A percentile compares a stretch with the other conserved stretches of the same genome.
These are phyloP conservation scores for Lepraria neglecta DNA, from an alignment of 495 filamentous ascomycete genomes.

Conservation along the genomic window DNA sequence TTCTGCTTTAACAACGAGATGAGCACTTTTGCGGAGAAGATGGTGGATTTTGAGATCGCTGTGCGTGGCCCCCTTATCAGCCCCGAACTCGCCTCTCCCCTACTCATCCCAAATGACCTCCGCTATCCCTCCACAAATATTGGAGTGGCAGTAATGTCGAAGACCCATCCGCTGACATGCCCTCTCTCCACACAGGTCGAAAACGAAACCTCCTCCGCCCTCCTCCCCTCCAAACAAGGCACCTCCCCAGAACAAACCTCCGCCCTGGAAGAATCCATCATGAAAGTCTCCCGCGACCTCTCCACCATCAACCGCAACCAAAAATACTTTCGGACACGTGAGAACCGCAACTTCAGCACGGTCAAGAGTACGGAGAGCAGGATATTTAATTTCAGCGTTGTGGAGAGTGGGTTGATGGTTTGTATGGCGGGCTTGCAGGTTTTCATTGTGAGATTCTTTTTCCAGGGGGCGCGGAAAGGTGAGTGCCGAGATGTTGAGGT, in stretches of 20 bases:
- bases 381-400: slow-evolving; percentile 95
- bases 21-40: slow-evolving; percentile 95
- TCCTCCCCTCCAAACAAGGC: slow-evolving; percentile 85
- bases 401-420: slow-evolving; percentile 87
- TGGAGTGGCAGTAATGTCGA: background rate
- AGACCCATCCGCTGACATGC: background rate
- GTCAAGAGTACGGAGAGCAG: slow-evolving; percentile 90
- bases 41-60: slow-evolving; percentile 97
- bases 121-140: background rate
- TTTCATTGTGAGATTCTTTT: slow-evolving; percentile 97
- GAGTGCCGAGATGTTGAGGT: slow-evolving; percentile 26
- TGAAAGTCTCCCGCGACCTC: slow-evolving; percentile 87
- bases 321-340: slow-evolving; percentile 97
- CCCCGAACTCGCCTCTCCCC: background rate
- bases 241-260: slow-evolving; percentile 86
- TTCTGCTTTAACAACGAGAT: slow-evolving; percentile 99
- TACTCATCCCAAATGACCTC: background rate
- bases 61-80: slow-evolving; percentile 45
- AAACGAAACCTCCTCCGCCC: slow-evolving; percentile 72
- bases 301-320: slow-evolving; percentile 97
- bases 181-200: slow-evolving; percentile 60
- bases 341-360: slow-evolving; percentile 98
- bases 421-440: slow-evolving; percentile 96
- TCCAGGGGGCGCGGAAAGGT: slow-evolving; percentile 82
- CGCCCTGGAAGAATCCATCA: slow-evolving; percentile 87